These are phyloP conservation scores for Candida ascalaphidarum DNA, from an alignment of 805 yeast species.

Conservation along the genomic window DNA sequence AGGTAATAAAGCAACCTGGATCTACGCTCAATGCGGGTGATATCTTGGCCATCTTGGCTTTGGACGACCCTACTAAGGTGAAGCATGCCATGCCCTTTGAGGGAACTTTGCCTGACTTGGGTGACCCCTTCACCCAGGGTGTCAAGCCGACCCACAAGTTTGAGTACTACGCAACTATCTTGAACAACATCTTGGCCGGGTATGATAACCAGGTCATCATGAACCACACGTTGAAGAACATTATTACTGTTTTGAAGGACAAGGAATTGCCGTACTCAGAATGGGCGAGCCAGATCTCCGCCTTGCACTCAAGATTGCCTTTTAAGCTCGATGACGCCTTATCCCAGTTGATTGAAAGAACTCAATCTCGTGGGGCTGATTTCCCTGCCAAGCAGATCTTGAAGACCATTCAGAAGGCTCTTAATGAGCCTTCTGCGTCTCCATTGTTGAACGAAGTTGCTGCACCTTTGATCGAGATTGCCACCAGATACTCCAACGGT, in stretches of 20 bases:
- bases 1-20: slow-evolving; percentile 94
- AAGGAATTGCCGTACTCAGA: slow-evolving; percentile 86
- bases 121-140: slow-evolving; percentile 77
- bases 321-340: slow-evolving; percentile 63
- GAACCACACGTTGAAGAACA: slow-evolving; percentile 69
- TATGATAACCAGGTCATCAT: slow-evolving; percentile 93
- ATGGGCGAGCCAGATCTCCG: slow-evolving; percentile 81
- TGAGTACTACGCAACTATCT: slow-evolving; percentile 45
- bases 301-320: slow-evolving; percentile 88
- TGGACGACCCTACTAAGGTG: slow-evolving; percentile 95
- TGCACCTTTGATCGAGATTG: slow-evolving; percentile 68
- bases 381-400: slow-evolving; percentile 88
- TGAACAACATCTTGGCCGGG: slow-evolving; percentile 78
- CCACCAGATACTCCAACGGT: slow-evolving; percentile 65
- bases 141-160: slow-evolving; percentile 76
- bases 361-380: slow-evolving; percentile 58
- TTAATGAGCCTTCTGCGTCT: slow-evolving; percentile 43
- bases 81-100: slow-evolving; percentile 94
- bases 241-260: slow-evolving; percentile 67
- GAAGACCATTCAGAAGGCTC: slow-evolving; percentile 59
- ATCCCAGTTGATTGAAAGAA: slow-evolving; percentile 56
- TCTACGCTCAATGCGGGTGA: slow-evolving; percentile 97
- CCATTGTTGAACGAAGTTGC: slow-evolving; percentile 42
- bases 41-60: slow-evolving; percentile 84
- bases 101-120: slow-evolving; percentile 86